phyloP scores from a whole-genome alignment of 1,284 basidiomycete species.

The Cystobasidium sp. region DNA sequence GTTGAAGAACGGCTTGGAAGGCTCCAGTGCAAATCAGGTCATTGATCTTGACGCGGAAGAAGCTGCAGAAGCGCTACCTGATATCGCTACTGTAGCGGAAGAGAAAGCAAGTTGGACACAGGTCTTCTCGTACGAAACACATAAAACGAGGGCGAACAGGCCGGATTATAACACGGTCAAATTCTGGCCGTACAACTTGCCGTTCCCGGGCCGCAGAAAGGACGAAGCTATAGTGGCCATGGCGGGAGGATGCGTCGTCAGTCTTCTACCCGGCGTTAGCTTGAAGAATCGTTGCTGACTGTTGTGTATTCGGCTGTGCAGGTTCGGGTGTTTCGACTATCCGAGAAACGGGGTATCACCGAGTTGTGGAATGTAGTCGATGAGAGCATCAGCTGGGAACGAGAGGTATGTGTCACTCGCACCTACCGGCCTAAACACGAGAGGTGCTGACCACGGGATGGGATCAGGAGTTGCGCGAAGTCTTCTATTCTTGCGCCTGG shows the following conservation, averaged over 20 bases:
- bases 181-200: slow-evolving; percentile 42
- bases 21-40: neutral
- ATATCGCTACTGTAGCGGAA: neutral
- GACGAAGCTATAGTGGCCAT: slow-evolving; percentile 40
- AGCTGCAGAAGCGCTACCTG: neutral
- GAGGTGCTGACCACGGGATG: neutral
- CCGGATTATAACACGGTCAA: slow-evolving; percentile 39
- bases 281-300: neutral
- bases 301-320: neutral
- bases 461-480: slow-evolving; percentile 3
- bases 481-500: slow-evolving; percentile 29
- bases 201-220: slow-evolving; percentile 29
- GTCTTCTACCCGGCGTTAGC: neutral
- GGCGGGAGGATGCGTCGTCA: slow-evolving; percentile 24
- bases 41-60: neutral
- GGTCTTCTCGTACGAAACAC: slow-evolving; percentile 17
- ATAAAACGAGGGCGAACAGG: slow-evolving; percentile 1
- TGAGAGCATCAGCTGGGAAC: slow-evolving; percentile 30
- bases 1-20: neutral
- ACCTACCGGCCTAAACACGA: no score
- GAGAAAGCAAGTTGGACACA: slow-evolving; percentile 15
- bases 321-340: slow-evolving; percentile 34
- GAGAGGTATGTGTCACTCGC: neutral
- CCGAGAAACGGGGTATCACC: slow-evolving; percentile 18
- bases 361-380: slow-evolving; percentile 42